A percentile compares a stretch with the other conserved stretches of the same genome.
These are phyloP conservation scores for Phytophthora foliorum DNA, from an alignment of 352 stramenopile species.

Conservation along the genomic window DNA sequence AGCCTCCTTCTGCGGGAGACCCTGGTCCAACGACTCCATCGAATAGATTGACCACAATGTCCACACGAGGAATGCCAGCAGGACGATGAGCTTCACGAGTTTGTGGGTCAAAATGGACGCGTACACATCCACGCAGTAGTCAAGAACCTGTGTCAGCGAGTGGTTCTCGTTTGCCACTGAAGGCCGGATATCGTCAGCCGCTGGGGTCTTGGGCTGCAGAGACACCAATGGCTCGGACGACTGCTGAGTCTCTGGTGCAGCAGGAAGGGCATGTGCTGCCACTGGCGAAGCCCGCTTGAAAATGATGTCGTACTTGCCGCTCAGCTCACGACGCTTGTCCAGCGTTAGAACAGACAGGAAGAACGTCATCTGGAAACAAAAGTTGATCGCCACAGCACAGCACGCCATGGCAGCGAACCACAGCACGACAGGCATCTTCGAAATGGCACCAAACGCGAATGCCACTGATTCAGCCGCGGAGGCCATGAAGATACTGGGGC, in stretches of 20 bases:
- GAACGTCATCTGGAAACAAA: conserved; percentile 72
- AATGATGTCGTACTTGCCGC: conserved; percentile 61
- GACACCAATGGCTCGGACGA: conserved; percentile 32
- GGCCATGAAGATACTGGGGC: conserved; percentile 75
- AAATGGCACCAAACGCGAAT: conserved; percentile 71
- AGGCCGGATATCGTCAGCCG: conserved; percentile 17
- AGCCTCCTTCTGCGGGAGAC: conserved; percentile 64
- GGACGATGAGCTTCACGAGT: conserved; percentile 58
- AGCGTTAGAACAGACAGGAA: conserved; percentile 70
- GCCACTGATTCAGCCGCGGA: conserved; percentile 61
- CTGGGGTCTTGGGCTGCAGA: conserved; percentile 42
- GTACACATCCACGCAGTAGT: conserved; percentile 59
- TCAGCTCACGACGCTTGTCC: conserved; percentile 71
- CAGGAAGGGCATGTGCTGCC: conserved; percentile 10
- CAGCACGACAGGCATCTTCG: conserved; percentile 67
- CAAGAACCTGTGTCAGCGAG: conserved; percentile 37
- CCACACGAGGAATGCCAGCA: conserved; percentile 54
- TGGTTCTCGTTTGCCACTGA: conserved; percentile 25
- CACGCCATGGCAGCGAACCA: conserved; percentile 76
- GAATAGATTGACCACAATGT: conserved; percentile 65
- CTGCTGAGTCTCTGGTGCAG: conserved; percentile 32
- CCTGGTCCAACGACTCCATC: conserved; percentile 60
- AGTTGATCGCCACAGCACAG: conserved; percentile 67
- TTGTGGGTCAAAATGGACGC: conserved; percentile 55
- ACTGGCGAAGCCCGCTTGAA: conserved; percentile 42